Evolutionary conservation across 352 stramenopile genomes (phyloP).

Genomic region (Pythium aristosporum): DNA sequence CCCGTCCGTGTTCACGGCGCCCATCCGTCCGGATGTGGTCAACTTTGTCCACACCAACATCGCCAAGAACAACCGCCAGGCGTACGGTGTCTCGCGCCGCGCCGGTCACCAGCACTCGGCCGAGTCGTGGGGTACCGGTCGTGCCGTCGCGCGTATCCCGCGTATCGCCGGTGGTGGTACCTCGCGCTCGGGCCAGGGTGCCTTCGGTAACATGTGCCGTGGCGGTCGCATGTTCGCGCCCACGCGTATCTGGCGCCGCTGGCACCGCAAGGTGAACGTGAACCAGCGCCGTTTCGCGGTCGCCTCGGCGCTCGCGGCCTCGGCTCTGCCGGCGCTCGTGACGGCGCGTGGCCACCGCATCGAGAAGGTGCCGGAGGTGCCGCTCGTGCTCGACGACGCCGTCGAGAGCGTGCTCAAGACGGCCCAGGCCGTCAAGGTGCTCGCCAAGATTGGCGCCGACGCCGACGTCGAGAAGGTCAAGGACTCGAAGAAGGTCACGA

Average conservation of each 20-base stretch:
- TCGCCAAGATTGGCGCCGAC: conserved; percentile 93
- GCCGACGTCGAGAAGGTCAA: conserved; percentile 98
- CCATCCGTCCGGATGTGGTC: conserved; percentile 98
- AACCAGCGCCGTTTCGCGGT: conserved; percentile 98
- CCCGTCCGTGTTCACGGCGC: conserved; percentile 95
- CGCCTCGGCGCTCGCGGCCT: conserved; percentile 96
- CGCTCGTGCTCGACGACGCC: conserved; percentile 94
- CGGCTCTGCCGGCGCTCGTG: conserved; percentile 95
- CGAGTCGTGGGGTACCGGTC: conserved; percentile 98
- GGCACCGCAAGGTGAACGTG: conserved; percentile 98
- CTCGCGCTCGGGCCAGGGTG: conserved; percentile 96
- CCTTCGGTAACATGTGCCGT: conserved; percentile 99
- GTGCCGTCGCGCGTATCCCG: conserved; percentile 99
- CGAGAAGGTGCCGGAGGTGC: conserved; percentile 96
- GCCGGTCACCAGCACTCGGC: conserved; percentile 97
- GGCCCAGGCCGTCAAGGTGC: conserved; percentile 92
- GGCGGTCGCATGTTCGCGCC: conserved; percentile 98
- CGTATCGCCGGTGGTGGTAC: conserved; percentile 98
- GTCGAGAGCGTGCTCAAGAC: conserved; percentile 96
- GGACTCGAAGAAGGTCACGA: conserved; percentile 97
- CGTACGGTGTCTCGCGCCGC: conserved; percentile 95
- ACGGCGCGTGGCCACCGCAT: conserved; percentile 98
- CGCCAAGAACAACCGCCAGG: conserved; percentile 99
- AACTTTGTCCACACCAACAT: conserved; percentile 99
- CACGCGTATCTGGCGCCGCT: conserved; percentile 99